Evolutionary conservation across 768 basidiomycete species (phyloP).

Genomic region (Pisolithus marmoratus): DNA sequence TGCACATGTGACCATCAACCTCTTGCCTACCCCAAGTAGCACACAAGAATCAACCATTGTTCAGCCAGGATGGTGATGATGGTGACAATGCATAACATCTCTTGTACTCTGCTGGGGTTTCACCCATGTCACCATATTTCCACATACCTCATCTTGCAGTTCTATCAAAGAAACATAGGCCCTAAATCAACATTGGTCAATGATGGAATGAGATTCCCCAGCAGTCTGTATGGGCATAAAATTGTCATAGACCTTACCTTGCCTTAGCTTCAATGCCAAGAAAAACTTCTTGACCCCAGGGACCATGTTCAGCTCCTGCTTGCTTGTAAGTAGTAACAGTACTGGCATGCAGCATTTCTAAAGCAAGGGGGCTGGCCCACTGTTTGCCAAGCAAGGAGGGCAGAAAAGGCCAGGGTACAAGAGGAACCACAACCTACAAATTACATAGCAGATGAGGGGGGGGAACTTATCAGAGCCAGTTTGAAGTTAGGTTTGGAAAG

Average conservation of each 20-base stretch:
- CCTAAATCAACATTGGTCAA: not conserved
- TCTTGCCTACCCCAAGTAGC: too few species aligned
- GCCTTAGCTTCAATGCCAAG: slow-evolving; percentile 58
- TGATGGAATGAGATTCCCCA: not conserved
- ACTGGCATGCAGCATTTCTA: slow-evolving; percentile 77
- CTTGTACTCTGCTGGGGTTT: slow-evolving; percentile 80
- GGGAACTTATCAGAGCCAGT: too few species aligned
- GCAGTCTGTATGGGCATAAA: not conserved
- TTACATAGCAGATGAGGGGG: not conserved
- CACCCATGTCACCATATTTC: slow-evolving; percentile 45
- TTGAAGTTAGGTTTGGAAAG: too few species aligned
- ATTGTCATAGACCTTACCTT: slow-evolving; percentile 40
- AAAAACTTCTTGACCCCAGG: slow-evolving; percentile 58
- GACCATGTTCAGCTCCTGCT: slow-evolving; percentile 75
- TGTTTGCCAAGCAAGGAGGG: slow-evolving; percentile 40
- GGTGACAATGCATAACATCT: slow-evolving; percentile 41
- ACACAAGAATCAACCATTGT: too few species aligned
- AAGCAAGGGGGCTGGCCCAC: slow-evolving; percentile 43
- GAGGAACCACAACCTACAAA: slow-evolving; percentile 60
- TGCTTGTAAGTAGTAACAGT: slow-evolving; percentile 74
- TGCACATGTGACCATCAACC: too few species aligned
- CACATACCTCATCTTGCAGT: slow-evolving; percentile 69
- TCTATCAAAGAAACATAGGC: slow-evolving; percentile 32
- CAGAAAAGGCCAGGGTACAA: slow-evolving; percentile 42
- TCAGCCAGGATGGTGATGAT: too few species aligned